A percentile compares a stretch with the other conserved stretches of the same genome.
These are phyloP conservation scores for Hibiscus tridactylites DNA, from an alignment of 345 rosid genomes.

Conservation along the genomic window DNA sequence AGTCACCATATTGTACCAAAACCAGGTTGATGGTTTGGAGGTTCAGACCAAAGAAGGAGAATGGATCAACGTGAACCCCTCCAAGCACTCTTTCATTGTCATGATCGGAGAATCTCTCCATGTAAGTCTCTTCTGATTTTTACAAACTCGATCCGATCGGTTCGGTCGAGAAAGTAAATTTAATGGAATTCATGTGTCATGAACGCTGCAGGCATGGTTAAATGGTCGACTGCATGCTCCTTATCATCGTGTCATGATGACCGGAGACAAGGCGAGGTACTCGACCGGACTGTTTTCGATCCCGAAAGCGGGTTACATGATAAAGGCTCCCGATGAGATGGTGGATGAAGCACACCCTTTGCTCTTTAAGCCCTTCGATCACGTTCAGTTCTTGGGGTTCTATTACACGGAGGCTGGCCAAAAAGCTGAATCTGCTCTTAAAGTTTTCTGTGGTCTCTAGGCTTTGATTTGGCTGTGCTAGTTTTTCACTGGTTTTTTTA, in stretches of 20 bases:
- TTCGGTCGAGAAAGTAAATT: neutral
- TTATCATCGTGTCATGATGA: constrained; percentile 12
- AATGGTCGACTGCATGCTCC: constrained; percentile 6
- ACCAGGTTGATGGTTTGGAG: constrained; percentile 49
- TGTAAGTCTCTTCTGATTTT: neutral
- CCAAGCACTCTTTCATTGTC: constrained; percentile 36
- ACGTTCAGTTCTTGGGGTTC: constrained; percentile 1
- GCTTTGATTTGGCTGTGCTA: neutral
- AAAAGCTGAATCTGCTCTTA: neutral
- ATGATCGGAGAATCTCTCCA: constrained; percentile 7
- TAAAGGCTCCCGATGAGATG: constrained; percentile 12
- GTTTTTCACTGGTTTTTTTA: too few species aligned
- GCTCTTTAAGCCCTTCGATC: constrained; percentile 7
- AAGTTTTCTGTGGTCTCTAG: neutral
- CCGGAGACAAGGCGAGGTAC: constrained; percentile 13
- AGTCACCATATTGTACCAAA: constrained; percentile 51
- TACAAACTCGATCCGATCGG: too few species aligned
- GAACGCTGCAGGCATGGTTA: constrained; percentile 8
- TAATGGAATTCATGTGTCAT: neutral
- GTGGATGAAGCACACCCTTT: constrained; percentile 18
- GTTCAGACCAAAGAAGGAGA: constrained; percentile 38
- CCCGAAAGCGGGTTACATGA: neutral
- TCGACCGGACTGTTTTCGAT: neutral
- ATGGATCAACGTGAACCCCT: constrained; percentile 47
- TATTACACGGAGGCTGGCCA: neutral